Conservation (phyloP, 2,329 filamentous ascomycete species). For the Mariannaea elegans region DNA sequence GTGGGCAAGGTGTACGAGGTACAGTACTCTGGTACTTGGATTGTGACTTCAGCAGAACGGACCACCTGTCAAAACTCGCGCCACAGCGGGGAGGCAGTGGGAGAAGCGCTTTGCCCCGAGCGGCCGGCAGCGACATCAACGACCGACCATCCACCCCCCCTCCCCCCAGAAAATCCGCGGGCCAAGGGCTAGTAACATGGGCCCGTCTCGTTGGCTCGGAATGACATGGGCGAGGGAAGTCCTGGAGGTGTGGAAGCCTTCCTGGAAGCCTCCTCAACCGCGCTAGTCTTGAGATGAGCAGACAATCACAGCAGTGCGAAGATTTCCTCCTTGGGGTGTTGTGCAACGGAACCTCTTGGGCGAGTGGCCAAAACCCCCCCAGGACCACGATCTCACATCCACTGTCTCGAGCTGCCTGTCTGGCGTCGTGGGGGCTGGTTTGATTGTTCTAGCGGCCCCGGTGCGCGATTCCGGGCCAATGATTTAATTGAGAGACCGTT, state of each 20-base stretch:
- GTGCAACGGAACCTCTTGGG: conserved; percentile 15
- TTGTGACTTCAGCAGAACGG: conserved; percentile 32
- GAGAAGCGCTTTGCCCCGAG: conserved; percentile 36
- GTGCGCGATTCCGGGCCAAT: conserved; percentile 26
- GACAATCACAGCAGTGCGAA: conserved; percentile 29
- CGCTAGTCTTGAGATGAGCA: conserved; percentile 28
- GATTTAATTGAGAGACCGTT: conserved; percentile 21
- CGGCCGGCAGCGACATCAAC: conserved; percentile 28
- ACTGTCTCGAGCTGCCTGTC: conserved; percentile 18
- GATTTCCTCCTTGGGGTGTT: conserved; percentile 24
- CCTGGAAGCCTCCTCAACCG: conserved; percentile 28
- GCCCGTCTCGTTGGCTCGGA: conserved; percentile 26
- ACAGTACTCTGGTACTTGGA: conserved; percentile 27
- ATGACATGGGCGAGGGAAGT: conserved; percentile 10
- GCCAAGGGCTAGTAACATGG: conserved; percentile 22
- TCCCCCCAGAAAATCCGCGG: conserved; percentile 26
- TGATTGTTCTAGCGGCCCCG: conserved; percentile 24
- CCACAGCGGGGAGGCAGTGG: conserved; percentile 37
- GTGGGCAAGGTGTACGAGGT: neutral
- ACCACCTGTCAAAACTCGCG: conserved; percentile 40
- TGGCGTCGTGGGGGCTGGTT: conserved; percentile 21
- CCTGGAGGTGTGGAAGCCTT: conserved; percentile 13
- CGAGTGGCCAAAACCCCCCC: conserved; percentile 8
- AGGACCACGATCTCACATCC: conserved; percentile 2
- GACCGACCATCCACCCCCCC: conserved; percentile 28